phyloP scores from a whole-genome alignment of 495 filamentous ascomycete genomes.

The Penicillium longicatenatum region DNA sequence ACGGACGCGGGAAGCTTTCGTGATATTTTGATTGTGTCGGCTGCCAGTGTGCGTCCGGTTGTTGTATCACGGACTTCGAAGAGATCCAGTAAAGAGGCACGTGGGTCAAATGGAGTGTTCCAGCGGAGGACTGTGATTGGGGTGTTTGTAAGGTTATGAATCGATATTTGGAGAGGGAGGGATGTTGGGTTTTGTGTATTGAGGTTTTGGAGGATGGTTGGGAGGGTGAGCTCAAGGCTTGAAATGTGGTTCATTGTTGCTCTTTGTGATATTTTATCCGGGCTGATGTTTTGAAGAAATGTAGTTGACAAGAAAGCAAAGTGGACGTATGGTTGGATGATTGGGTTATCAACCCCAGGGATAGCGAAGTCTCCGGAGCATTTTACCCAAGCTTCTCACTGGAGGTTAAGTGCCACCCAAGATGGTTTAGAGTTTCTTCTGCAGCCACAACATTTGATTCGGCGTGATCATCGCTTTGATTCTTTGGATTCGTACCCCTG shows the following conservation, averaged over 20 bases:
- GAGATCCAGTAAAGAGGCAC: constrained; percentile 48
- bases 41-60: constrained; percentile 29
- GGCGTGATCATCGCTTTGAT: background rate
- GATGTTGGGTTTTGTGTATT: constrained; percentile 12
- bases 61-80: constrained; percentile 42
- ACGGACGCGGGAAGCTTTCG: constrained; percentile 44
- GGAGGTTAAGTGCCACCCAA: background rate
- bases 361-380: no score
- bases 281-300: no score
- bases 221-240: no score
- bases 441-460: background rate
- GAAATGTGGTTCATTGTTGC: no score
- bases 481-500: background rate
- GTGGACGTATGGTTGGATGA: no score
- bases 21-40: constrained; percentile 46
- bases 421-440: background rate
- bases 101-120: constrained; percentile 50
- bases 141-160: constrained; percentile 40
- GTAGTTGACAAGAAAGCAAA: no score
- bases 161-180: constrained; percentile 30
- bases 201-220: background rate
- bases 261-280: no score
- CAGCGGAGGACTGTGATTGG: constrained; percentile 52
- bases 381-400: no score
- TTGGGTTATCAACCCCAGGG: no score